Evolutionary conservation across 352 stramenopile genomes (phyloP), one percentile per base, ranked within the genome.

Genomic region (Globisporangium radiosum): DNA sequence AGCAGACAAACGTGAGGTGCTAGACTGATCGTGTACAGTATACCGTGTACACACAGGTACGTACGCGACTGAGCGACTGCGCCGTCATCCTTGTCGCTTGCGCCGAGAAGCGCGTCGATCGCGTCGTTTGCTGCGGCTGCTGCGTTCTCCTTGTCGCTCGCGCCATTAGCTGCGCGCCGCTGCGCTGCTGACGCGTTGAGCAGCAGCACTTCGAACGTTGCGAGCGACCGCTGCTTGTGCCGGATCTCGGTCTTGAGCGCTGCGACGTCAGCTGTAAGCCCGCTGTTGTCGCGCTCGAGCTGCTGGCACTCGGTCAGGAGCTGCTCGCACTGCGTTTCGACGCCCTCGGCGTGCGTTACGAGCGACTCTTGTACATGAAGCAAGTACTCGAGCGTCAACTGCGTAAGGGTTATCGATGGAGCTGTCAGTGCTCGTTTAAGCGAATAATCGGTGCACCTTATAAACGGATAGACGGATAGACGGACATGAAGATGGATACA

Each of bases 321-420:
- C 54, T 77, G 65, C 15, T 85, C 76, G 40, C 84, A 92, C 59
- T 94, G 84, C 4, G 70, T 78, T 52, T 94, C 81, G 3, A 91
- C 57, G 19, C 67, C 72, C 19, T 88, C 72, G 1, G 78, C 78
- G 57, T 94, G 84, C 6, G 64, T 67, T 0, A 87, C 76, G 4
- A 94, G 72, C 39, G 81, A 94, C 47, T 92, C 81, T 76, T 94
- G 84, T 0, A 94, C 81, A 56, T 90, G 86, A 52, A 94, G 69
- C 7, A 94, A 47, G 56, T 94, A 92, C 65, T 94, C 84, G 45
- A 94, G 65, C 13, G 82, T 91, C 55, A 94, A 54, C 84, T 93
- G 25, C 25, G 25, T 3, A 33, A 33, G 25, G 25, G 25, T 33
- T 2, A 33, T 33, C 2, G 25, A 33, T 33, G 25, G 25, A 33